Evolutionary conservation across 2,329 filamentous ascomycete genomes (phyloP).

Genomic region (Fulvia fulva): DNA sequence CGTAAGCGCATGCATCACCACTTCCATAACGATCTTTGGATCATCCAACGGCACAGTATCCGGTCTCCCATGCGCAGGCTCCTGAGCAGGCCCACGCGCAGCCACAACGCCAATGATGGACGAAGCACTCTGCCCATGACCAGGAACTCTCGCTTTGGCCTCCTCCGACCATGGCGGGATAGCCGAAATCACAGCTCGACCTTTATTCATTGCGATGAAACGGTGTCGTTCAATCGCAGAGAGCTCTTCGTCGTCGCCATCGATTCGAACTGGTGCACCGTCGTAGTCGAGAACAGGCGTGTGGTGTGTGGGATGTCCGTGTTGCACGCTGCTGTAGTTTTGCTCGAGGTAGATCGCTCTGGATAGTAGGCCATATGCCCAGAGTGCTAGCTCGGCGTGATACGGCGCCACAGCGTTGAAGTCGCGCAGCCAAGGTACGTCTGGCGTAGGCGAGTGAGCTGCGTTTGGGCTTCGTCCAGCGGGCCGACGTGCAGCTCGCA

Average conservation of each 20-base stretch:
- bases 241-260: slow-evolving; percentile 18
- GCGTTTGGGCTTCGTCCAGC: slow-evolving; percentile 18
- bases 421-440: slow-evolving; percentile 21
- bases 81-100: slow-evolving; percentile 10
- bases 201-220: slow-evolving; percentile 20
- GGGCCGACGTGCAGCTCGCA: slow-evolving; percentile 17
- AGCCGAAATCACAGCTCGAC: slow-evolving; percentile 18
- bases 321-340: background rate
- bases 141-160: background rate
- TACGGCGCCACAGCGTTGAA: slow-evolving; percentile 21
- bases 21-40: slow-evolving; percentile 18
- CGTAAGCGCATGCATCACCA: slow-evolving; percentile 18
- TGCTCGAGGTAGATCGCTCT: slow-evolving; percentile 14
- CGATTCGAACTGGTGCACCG: slow-evolving; percentile 15
- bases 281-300: slow-evolving; percentile 14
- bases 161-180: slow-evolving; percentile 11
- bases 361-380: slow-evolving; percentile 19
- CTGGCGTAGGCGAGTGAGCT: slow-evolving; percentile 12
- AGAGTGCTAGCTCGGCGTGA: slow-evolving; percentile 18
- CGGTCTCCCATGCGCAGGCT: slow-evolving; percentile 6
- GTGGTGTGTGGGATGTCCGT: background rate
- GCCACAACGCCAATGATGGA: slow-evolving; percentile 5
- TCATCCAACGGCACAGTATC: slow-evolving; percentile 16
- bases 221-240: slow-evolving; percentile 16
- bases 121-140: background rate